These are phyloP conservation scores for Hymenoscyphus albidus DNA, from an alignment of 2,329 filamentous ascomycete species.

Conservation along the genomic window DNA sequence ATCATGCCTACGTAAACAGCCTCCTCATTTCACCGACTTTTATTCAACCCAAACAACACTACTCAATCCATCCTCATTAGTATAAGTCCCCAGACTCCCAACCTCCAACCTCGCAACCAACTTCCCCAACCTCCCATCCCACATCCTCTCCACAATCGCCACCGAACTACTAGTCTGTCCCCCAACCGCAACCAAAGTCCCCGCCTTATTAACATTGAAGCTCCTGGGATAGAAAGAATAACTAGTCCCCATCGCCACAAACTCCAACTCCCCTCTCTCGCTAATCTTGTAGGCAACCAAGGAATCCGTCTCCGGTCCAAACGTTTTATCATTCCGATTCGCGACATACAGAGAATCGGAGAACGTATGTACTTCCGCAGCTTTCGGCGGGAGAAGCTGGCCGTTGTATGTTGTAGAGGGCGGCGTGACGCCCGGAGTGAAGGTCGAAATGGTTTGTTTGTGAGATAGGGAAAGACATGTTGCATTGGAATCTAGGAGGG, in stretches of 20 bases:
- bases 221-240: conserved; percentile 43
- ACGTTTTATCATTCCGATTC: conserved; percentile 59
- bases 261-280: conserved; percentile 36
- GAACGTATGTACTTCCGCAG: conserved; percentile 48
- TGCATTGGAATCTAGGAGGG: conserved; percentile 35
- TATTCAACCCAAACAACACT: conserved; percentile 17
- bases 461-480: conserved; percentile 42
- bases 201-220: conserved; percentile 42
- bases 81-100: conserved; percentile 11
- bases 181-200: conserved; percentile 41
- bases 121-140: conserved; percentile 38
- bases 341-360: conserved; percentile 56
- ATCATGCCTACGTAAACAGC: not conserved
- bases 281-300: conserved; percentile 37
- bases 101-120: conserved; percentile 14
- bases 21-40: not conserved
- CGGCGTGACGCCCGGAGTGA: conserved; percentile 32
- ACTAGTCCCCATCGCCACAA: conserved; percentile 39
- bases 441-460: conserved; percentile 42
- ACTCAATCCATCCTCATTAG: conserved; percentile 18
- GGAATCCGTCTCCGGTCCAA: conserved; percentile 44
- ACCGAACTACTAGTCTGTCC: conserved; percentile 40
- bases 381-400: conserved; percentile 36
- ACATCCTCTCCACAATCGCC: conserved; percentile 37
- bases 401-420: conserved; percentile 31